Evolutionary conservation across 2,329 filamentous ascomycete species (phyloP).

Genomic region (Xylaria sp.): DNA sequence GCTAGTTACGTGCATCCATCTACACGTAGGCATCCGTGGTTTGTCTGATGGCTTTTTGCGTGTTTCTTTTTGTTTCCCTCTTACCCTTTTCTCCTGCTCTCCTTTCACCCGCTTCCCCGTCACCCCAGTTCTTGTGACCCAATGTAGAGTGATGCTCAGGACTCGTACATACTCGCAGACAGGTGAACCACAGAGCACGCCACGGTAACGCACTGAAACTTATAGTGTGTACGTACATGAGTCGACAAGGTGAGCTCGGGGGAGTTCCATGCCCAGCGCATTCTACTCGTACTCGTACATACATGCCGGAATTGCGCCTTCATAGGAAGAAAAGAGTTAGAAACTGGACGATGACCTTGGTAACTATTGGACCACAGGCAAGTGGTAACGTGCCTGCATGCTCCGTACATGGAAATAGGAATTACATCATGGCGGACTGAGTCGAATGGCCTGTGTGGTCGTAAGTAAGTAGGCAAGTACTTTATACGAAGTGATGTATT

Average conservation of each 20-base stretch:
- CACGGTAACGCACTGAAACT: background rate
- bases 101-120: constrained; percentile 3
- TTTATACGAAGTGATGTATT: too few relatives aligned
- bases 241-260: constrained; percentile 4
- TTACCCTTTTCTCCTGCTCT: background rate
- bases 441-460: background rate
- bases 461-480: background rate
- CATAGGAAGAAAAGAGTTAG: background rate
- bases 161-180: background rate
- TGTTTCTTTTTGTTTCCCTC: constrained; percentile 5
- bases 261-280: constrained; percentile 6
- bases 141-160: constrained; percentile 10
- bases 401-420: background rate
- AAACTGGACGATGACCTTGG: too few relatives aligned
- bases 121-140: constrained; percentile 14
- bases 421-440: background rate
- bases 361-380: too few relatives aligned
- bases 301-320: background rate
- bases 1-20: constrained; percentile 15
- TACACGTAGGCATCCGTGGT: constrained; percentile 20
- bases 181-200: background rate
- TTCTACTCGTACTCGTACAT: background rate
- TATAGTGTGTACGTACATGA: background rate
- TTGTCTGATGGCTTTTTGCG: constrained; percentile 13
- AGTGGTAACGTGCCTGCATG: too few relatives aligned